Base-by-base conservation (phyloP, 176 grass and related monocot genomes). In the Aegilops longissima region DNA sequence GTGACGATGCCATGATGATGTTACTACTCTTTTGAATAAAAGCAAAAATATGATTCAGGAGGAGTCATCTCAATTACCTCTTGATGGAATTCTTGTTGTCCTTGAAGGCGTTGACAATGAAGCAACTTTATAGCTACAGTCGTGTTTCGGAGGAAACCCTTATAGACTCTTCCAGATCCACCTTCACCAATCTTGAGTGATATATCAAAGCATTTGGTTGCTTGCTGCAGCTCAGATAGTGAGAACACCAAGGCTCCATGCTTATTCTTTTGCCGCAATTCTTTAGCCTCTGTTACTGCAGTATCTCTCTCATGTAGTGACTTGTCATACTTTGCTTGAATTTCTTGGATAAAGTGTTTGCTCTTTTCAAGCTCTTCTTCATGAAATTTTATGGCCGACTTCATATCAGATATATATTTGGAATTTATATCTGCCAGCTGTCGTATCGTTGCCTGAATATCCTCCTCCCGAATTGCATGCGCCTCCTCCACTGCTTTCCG, bases 91-190 rank as follows among this genome's bases (percentile, higher is more conserved):
- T 89, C 76, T 36, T 61, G 66, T 25, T 77, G 74, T 0, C 83
- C 86, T 77, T 87, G 75, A 63, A 84, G 45, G 64, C 69, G 76
- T 36, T 85, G 68, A 14, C 79, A 84, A 87, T 91, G 77, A 10
- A 97, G 76, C 83, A 94, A 59, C 81, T 89, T 97, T 82, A 97
- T 88, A 71, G 92, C 90, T 12, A 94, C 78, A 23, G 69, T 34
- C 2, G 95, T 97, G 81, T 84, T 91, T 30, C 86, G 87, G 24
- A 92, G 69, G n/a, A 81, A 89, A 13, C 95, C 92, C 79, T 80
- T 91, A 45, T 92, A 97, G 14, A 91, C 89, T 34, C 68, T 74
- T 71, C 84, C 83, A 10, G 82, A 94, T 40, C 38, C 79, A 16
- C 91, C 95, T 76, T 94, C 78, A 1, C 90, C 49, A 30, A 97